Percentiles rank a stretch among this genome's conserved stretches.
Conservation (phyloP, 768 basidiomycete species). For the Lentinula boryana region DNA sequence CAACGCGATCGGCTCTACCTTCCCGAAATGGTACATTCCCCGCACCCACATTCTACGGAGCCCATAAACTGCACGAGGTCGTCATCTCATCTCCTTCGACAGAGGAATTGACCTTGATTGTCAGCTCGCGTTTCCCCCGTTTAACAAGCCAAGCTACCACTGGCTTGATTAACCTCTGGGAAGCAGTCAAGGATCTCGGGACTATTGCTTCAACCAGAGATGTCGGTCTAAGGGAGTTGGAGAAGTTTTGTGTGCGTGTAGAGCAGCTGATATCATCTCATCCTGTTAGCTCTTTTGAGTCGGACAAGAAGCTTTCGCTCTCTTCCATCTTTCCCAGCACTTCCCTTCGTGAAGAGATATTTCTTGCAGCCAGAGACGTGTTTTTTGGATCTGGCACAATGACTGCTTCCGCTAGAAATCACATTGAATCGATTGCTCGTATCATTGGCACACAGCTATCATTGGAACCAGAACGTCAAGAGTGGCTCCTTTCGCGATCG, state of each 20-base stretch:
- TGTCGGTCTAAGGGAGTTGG: constrained; percentile 73
- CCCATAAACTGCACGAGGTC: constrained; percentile 79
- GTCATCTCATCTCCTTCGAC: constrained; percentile 51
- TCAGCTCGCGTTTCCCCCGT: constrained; percentile 59
- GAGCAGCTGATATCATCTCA: constrained; percentile 45
- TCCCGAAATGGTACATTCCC: constrained; percentile 44
- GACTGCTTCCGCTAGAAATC: constrained; percentile 44
- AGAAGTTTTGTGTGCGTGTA: constrained; percentile 78
- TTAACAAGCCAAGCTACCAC: constrained; percentile 43
- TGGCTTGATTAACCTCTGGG: constrained; percentile 68
- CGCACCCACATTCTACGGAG: constrained; percentile 70
- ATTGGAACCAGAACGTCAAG: constrained; percentile 61
- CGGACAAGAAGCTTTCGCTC: constrained; percentile 23
- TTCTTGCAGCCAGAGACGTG: constrained; percentile 82
- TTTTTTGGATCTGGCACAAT: constrained; percentile 75
- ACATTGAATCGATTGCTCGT: constrained; percentile 42
- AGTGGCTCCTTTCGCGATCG: constrained; percentile 64
- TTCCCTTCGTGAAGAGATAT: constrained; percentile 79
- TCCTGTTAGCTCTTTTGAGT: constrained; percentile 29
- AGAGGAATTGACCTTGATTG: constrained; percentile 66
- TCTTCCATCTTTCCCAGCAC: constrained; percentile 60
- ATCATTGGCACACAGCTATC: constrained; percentile 58
- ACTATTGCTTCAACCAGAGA: constrained; percentile 47
- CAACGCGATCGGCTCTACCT: constrained; percentile 67
- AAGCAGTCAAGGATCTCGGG: constrained; percentile 44